Evolutionary conservation across 352 stramenopile species (phyloP).

Genomic region (Aphanomyces euteiches): DNA sequence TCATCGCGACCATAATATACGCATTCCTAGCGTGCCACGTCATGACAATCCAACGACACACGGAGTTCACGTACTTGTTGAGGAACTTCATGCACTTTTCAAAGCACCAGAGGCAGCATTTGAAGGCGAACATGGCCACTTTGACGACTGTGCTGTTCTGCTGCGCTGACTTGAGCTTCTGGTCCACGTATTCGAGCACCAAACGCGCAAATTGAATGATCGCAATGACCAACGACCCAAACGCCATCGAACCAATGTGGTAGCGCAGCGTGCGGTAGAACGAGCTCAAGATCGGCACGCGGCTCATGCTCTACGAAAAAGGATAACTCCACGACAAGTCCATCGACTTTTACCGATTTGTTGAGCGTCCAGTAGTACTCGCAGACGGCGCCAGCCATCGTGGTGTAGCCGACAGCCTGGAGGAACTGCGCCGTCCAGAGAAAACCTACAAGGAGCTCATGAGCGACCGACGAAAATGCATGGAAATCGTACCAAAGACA

Average conservation of each 20-base stretch:
- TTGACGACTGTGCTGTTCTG: conserved; percentile 62
- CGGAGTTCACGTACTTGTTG: conserved; percentile 46
- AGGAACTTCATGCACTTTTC: conserved; percentile 89
- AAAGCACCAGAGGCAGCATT: conserved; percentile 85
- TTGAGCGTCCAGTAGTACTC: conserved; percentile 86
- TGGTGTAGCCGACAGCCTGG: conserved; percentile 64
- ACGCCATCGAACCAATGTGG: conserved; percentile 82
- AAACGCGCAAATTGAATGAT: conserved; percentile 75
- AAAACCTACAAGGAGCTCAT: conserved; percentile 39
- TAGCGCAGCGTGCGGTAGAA: conserved; percentile 66
- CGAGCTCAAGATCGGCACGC: conserved; percentile 50
- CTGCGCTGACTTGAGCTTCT: conserved; percentile 61
- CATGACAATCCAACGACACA: background rate
- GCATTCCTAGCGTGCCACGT: conserved; percentile 43
- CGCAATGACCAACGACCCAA: conserved; percentile 84
- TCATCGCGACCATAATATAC: conserved; percentile 88
- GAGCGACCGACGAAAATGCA: conserved; percentile 14
- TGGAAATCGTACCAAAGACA: conserved; percentile 46
- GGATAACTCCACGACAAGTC: conserved; percentile 16
- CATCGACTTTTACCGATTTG: conserved; percentile 54
- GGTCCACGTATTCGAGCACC: conserved; percentile 75
- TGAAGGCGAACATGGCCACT: conserved; percentile 82
- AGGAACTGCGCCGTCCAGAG: conserved; percentile 88
- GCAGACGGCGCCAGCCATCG: conserved; percentile 72
- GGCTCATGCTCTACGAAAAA: conserved; percentile 26